Conservation (phyloP, 345 rosid species). For the thale cress (Arabidopsis thaliana) region TAIR10.1 NC_003071.7:7518501-7519000, state of each 20-base stretch:
- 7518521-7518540: conserved; percentile 9
- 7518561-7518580: conserved; percentile 96
- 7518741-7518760: conserved; percentile 8
- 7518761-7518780: not conserved
- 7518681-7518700: conserved; percentile 91
- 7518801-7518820: conserved; percentile 35
- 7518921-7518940: conserved; percentile 97
- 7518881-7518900: conserved; percentile 93
- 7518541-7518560: conserved; percentile 31
- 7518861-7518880: conserved; percentile 98
- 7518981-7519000: conserved; percentile 93
- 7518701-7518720: conserved; percentile 91
- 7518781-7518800: not conserved
- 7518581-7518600: conserved; percentile 98
- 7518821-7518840: conserved; percentile 99
- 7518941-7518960: conserved; percentile 93
- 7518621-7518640: conserved; percentile 92
- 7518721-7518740: conserved; percentile 99
- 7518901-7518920: conserved; percentile 98
- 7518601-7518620: conserved; percentile 98
- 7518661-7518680: conserved; percentile 99
- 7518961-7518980: conserved; percentile 97
- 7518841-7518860: conserved; percentile 96
- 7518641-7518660: conserved; percentile 96
- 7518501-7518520: not conserved